Evolutionary conservation across 2,329 filamentous ascomycete species (phyloP).

Genomic region (Alternaria brassicicola): DNA sequence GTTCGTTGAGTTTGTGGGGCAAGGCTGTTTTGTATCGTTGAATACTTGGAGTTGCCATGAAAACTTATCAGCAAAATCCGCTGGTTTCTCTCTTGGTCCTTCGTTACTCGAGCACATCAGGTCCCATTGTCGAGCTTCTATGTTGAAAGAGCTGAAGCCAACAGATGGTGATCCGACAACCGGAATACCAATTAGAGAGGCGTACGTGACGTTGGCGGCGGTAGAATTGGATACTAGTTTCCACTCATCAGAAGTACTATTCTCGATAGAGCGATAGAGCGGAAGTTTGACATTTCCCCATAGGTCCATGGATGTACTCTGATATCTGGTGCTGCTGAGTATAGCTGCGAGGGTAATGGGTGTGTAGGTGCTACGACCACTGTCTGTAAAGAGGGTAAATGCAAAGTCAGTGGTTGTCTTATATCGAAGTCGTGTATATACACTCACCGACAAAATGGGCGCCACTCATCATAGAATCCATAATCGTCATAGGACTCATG

Average conservation of each 20-base stretch:
- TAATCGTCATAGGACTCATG: slow-evolving; percentile 20
- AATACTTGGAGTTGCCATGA: slow-evolving; percentile 23
- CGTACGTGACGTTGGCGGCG: slow-evolving; percentile 26
- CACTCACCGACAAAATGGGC: slow-evolving; percentile 13
- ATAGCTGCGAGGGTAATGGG: slow-evolving; percentile 32
- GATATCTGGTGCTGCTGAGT: slow-evolving; percentile 32
- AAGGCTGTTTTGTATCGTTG: neutral
- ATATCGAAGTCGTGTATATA: neutral
- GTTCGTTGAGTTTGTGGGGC: slow-evolving; percentile 6
- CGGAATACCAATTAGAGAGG: slow-evolving; percentile 36
- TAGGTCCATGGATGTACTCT: slow-evolving; percentile 30
- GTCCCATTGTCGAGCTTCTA: slow-evolving; percentile 38
- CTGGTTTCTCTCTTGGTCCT: neutral
- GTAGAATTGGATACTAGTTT: slow-evolving; percentile 18
- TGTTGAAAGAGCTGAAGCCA: slow-evolving; percentile 21
- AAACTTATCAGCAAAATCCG: slow-evolving; percentile 12
- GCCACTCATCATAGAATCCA: slow-evolving; percentile 16
- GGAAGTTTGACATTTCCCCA: slow-evolving; percentile 41
- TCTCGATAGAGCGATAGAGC: slow-evolving; percentile 27
- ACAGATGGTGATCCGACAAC: slow-evolving; percentile 13
- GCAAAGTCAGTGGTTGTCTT: neutral
- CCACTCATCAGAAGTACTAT: slow-evolving; percentile 27
- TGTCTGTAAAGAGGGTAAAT: neutral
- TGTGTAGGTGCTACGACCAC: slow-evolving; percentile 25
- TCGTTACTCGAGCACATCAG: slow-evolving; percentile 31